Conservation (phyloP, 2,329 filamentous ascomycete species). For the Pyricularia pennisetigena region DNA sequence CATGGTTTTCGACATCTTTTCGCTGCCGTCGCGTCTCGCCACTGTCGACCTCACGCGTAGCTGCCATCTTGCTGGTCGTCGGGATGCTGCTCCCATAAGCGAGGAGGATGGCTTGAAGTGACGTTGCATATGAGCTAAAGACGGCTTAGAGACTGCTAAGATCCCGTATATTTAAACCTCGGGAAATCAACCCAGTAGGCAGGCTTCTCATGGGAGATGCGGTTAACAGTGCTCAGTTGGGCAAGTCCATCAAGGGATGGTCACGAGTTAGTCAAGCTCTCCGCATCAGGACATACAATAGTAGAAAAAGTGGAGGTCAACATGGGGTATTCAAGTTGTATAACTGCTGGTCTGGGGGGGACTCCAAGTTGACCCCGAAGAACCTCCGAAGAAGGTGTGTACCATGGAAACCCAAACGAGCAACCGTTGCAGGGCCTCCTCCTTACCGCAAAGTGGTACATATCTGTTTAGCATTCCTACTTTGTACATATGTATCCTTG, state of each 20-base stretch:
- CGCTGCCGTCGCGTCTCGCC: neutral
- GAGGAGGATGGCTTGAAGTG: neutral
- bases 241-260: neutral
- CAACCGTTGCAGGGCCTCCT: no score
- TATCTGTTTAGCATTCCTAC: neutral
- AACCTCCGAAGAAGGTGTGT: no score
- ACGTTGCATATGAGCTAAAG: neutral
- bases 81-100: neutral
- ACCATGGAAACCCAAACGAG: neutral
- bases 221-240: neutral
- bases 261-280: neutral
- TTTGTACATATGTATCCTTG: neutral
- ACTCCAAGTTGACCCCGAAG: neutral
- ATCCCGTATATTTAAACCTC: neutral
- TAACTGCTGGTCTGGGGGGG: neutral
- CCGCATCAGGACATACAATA: neutral
- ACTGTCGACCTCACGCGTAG: neutral
- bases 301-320: neutral
- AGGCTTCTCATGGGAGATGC: neutral
- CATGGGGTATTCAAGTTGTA: neutral
- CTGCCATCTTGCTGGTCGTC: neutral
- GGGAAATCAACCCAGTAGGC: neutral
- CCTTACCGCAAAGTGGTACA: neutral
- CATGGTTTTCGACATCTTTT: neutral
- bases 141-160: neutral